Evolutionary conservation across 2,329 filamentous ascomycete genomes (phyloP).

Genomic region (Emericellopsis cladophorae): DNA sequence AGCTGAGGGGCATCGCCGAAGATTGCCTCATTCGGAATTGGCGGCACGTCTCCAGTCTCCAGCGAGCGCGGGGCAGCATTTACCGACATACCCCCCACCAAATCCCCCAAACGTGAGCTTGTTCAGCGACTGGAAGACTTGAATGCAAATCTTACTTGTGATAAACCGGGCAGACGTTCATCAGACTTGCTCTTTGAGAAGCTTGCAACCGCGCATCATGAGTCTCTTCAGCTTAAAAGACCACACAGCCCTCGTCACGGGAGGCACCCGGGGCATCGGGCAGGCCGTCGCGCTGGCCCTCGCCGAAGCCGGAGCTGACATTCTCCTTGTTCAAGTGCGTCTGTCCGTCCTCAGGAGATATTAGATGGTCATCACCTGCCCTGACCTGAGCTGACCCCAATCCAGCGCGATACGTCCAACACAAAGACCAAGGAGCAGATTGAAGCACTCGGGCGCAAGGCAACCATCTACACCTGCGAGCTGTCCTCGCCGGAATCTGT

Average conservation of each 20-base stretch:
- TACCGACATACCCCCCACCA: not conserved
- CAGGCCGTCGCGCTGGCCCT: constrained; percentile 43
- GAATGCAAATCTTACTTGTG: too few species aligned
- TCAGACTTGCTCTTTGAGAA: too few species aligned
- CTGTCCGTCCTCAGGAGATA: not conserved
- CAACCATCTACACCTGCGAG: constrained; percentile 56
- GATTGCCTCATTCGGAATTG: too few species aligned
- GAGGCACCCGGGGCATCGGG: constrained; percentile 45
- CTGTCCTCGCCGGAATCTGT: constrained; percentile 50
- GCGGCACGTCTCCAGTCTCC: too few species aligned
- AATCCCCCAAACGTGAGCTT: not conserved
- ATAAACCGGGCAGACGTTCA: too few species aligned
- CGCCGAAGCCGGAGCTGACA: constrained; percentile 45
- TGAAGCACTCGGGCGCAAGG: constrained; percentile 52
- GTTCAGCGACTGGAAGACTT: too few species aligned
- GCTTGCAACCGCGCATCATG: too few species aligned
- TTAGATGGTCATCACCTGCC: not conserved
- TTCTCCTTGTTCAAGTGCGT: constrained; percentile 39
- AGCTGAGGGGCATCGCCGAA: too few species aligned
- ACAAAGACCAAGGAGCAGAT: constrained; percentile 47
- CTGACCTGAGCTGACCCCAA: not conserved
- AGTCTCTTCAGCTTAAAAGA: constrained; percentile 33
- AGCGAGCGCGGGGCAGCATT: not conserved
- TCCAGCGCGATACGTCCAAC: constrained; percentile 26
- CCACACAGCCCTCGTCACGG: constrained; percentile 44